Conservation (phyloP, 2,329 filamentous ascomycete species). For the Aspergillus floridensis region DNA sequence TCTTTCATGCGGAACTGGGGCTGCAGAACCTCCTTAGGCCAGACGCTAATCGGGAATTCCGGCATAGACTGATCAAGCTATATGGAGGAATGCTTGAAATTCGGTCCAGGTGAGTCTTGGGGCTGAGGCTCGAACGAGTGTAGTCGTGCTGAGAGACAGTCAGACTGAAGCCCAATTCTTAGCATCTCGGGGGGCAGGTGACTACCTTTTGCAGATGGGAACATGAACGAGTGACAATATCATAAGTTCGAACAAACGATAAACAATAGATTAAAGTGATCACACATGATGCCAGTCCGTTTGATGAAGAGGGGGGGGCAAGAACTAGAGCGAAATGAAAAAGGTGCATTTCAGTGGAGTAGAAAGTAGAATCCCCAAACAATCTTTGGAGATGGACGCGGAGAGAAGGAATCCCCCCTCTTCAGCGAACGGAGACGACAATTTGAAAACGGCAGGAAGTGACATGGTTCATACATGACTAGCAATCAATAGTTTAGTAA, state of each 20-base stretch:
- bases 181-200: background rate
- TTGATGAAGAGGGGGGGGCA: background rate
- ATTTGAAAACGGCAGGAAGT: slow-evolving; percentile 2
- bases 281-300: background rate
- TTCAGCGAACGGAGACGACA: background rate
- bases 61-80: background rate
- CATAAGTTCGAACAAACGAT: background rate
- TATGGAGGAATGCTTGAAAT: background rate
- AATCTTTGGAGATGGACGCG: background rate
- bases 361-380: background rate
- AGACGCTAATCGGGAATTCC: background rate
- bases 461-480: background rate
- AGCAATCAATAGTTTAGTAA: background rate
- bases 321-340: background rate
- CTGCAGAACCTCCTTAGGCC: background rate
- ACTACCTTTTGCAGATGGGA: background rate
- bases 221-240: slow-evolving; percentile 2
- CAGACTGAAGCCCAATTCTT: background rate
- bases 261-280: background rate
- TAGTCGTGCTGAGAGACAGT: background rate
- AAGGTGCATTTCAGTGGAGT: background rate
- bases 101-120: background rate
- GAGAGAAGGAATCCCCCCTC: background rate
- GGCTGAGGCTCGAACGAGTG: background rate
- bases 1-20: background rate